A percentile compares a stretch with the other conserved stretches of the same genome.
Conservation (phyloP, 1,139 yeast species). For the Debaryomycetaceae sp. region DNA sequence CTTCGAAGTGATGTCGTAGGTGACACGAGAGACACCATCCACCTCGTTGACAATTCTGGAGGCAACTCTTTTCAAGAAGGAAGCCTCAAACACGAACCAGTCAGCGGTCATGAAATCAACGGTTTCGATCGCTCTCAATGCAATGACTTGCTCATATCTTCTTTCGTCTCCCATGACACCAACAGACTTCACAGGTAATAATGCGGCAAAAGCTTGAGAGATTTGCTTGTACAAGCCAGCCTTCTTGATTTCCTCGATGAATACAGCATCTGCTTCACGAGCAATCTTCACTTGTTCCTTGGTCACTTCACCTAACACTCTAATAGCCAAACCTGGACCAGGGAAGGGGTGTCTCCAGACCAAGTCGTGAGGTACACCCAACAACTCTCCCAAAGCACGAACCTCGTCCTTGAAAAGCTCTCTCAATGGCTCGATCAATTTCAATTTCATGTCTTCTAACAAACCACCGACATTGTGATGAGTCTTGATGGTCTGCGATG, state of each 20-base stretch:
- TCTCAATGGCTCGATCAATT: constrained; percentile 96
- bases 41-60: constrained; percentile 98
- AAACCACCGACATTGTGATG: constrained; percentile 99
- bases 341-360: constrained; percentile 99
- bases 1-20: constrained; percentile 96
- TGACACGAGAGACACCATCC: constrained; percentile 97
- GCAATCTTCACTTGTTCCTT: constrained; percentile 91
- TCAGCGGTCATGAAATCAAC: constrained; percentile 99
- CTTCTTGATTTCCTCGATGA: constrained; percentile 89
- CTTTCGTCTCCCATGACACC: constrained; percentile 99
- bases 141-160: constrained; percentile 98
- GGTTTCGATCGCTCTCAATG: constrained; percentile 96
- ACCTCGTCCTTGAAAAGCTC: constrained; percentile 99
- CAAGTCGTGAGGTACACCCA: constrained; percentile 94
- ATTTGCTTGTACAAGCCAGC: constrained; percentile 92
- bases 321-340: constrained; percentile 99
- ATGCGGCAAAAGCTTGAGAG: constrained; percentile 96
- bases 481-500: constrained; percentile 98
- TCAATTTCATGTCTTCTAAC: constrained; percentile 95
- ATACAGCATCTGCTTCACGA: constrained; percentile 93
- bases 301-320: constrained; percentile 96
- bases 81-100: constrained; percentile 93
- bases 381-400: constrained; percentile 87
- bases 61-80: constrained; percentile 88
- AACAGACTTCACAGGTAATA: constrained; percentile 95